Percentiles rank a stretch among this genome's conserved stretches.
phyloP scores from a whole-genome alignment of 768 basidiomycete genomes.

The Strobilomyces confusus region DNA sequence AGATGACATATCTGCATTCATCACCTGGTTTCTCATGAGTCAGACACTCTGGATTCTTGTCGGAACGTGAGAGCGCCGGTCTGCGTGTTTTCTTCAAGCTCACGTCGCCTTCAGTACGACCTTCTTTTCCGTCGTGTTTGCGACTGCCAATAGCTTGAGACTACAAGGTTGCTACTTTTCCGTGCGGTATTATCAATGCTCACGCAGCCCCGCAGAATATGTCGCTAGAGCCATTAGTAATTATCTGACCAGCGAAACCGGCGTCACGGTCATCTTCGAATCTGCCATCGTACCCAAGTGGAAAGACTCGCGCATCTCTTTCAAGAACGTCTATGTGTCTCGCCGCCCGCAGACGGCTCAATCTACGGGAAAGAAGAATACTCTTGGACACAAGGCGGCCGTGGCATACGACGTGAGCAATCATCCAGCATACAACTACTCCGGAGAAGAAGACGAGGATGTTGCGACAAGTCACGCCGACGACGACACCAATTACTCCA shows the following conservation, averaged over 20 bases:
- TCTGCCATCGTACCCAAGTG: conserved; percentile 97
- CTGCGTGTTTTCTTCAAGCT: not conserved
- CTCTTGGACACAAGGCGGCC: conserved; percentile 50
- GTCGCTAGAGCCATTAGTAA: conserved; percentile 86
- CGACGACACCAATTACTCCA: conserved; percentile 72
- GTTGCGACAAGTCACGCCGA: conserved; percentile 30
- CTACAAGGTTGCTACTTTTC: conserved; percentile 59
- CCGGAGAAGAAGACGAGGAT: conserved; percentile 58
- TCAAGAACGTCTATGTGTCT: conserved; percentile 95
- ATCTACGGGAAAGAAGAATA: conserved; percentile 15
- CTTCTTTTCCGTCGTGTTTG: conserved; percentile 91
- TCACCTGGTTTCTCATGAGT: conserved; percentile 94
- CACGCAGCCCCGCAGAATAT: conserved; percentile 48
- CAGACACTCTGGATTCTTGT: conserved; percentile 95
- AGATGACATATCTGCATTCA: conserved; percentile 94
- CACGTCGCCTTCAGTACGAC: conserved; percentile 59
- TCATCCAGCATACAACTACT: conserved; percentile 65
- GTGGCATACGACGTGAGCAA: conserved; percentile 74
- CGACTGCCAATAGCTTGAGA: conserved; percentile 80
- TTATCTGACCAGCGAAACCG: conserved; percentile 90
- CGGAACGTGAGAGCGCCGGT: conserved; percentile 46
- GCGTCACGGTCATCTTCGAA: conserved; percentile 93
- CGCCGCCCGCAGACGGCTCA: conserved; percentile 51
- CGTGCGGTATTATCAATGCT: not conserved
- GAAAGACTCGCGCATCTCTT: conserved; percentile 93